Base-by-base conservation (phyloP, 1,284 basidiomycete species). In the Leccinum fuscescens region DNA sequence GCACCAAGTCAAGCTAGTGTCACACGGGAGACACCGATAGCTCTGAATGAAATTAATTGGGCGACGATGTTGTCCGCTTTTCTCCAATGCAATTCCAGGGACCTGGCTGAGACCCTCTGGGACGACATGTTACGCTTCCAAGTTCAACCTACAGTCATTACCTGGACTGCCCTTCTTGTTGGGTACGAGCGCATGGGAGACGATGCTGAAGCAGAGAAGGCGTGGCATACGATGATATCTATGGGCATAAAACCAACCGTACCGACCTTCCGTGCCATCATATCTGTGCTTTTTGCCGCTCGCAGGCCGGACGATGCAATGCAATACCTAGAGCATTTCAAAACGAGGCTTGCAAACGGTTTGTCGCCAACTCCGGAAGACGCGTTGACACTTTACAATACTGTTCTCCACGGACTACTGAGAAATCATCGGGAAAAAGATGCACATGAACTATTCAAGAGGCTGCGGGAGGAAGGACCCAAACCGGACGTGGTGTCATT, bases 401-500 rank as follows among this genome's bases (percentile, higher is more conserved):
- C 85, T 9, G 79, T 85, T 14, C 65, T 92, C 7, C 76, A 86
- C 42, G 86, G 85, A 39, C 74, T 90, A n/a, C 78, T 92, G 24
- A 74, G 72, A 42, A 69, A 72, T 29, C 72, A 73, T 22, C 77
- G 74, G 27, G 73, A 79, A 27, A 65, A 70, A 1, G 79, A 82
- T 15, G 87, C 84, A 2, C 69, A 74, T 27, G 66, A 67, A 2
- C 57, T 91, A 29, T 69, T 90, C 29, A 69, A 78, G 29, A 69
- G 71, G 48, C 85, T 92, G 74, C 71, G 74, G 39, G 62, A 65
- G n/a, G 61, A 70, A 33, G 86, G 86, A 1, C 86, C 86, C 1
- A 76, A 77, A 22, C 87, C 88, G 7, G 89, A 93, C 69, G 75
- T 90, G 17, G 78, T 89, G 57, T 86, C 91, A 0, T 90, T 88